phyloP scores from a whole-genome alignment of 768 basidiomycete species.

The Candolleomyces eurysporus region DNA sequence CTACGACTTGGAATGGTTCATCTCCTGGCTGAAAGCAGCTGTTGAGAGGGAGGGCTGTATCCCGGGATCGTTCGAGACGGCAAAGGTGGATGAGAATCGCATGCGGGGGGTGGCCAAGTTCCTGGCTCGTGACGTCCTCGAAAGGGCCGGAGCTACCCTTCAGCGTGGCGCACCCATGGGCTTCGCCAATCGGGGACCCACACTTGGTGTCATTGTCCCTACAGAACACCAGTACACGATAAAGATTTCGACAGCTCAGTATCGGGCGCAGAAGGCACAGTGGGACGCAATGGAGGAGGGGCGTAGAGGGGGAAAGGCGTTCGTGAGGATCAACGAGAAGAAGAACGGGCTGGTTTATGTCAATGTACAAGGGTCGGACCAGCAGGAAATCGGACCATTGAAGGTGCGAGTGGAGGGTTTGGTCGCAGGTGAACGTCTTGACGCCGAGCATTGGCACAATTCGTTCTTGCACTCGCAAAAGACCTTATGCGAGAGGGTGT shows the following conservation, averaged over 20 bases:
- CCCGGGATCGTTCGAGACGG: constrained; percentile 2
- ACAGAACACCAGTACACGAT: not conserved
- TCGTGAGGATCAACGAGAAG: constrained; percentile 25
- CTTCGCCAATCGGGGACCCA: not conserved
- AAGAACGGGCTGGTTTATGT: constrained; percentile 31
- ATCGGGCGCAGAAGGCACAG: constrained; percentile 43
- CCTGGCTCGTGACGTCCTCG: constrained; percentile 46
- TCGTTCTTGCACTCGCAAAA: constrained; percentile 30
- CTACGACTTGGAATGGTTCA: constrained; percentile 1
- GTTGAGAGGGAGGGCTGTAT: not conserved
- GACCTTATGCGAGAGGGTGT: constrained; percentile 32
- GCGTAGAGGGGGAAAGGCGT: constrained; percentile 25
- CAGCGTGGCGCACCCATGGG: constrained; percentile 14
- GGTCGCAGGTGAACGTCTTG: constrained; percentile 47
- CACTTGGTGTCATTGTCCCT: not conserved
- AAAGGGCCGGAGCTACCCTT: constrained; percentile 35
- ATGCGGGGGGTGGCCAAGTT: constrained; percentile 43
- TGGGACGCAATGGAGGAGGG: constrained; percentile 47
- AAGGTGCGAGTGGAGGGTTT: constrained; percentile 61
- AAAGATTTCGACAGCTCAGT: constrained; percentile 34
- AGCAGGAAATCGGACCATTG: constrained; percentile 51
- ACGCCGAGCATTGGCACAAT: constrained; percentile 47
- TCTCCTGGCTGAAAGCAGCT: not conserved
- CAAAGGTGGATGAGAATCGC: not conserved
- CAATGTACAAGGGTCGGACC: constrained; percentile 48